A percentile compares a stretch with the other conserved stretches of the same genome.
Evolutionary conservation across 208 protist species (phyloP).

Genomic region (Zelonia costaricensis): DNA sequence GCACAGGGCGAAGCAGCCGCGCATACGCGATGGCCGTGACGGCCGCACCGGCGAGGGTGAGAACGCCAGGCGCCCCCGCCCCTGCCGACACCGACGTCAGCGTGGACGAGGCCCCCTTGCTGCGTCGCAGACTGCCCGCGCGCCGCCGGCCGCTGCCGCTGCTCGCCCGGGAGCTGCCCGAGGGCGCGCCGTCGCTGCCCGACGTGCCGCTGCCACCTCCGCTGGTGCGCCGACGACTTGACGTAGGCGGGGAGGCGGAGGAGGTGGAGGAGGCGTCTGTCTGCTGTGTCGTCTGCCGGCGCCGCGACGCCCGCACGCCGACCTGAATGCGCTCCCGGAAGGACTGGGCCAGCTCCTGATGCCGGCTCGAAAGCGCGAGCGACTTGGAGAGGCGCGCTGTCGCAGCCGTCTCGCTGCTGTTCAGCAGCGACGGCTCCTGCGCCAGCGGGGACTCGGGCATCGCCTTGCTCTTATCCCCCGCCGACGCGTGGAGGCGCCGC

Average conservation of each 20-base stretch:
- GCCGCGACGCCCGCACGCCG: conserved; percentile 20
- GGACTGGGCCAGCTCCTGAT: conserved; percentile 33
- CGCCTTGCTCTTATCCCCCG: not conserved
- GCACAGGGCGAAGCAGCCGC: conserved; percentile 33
- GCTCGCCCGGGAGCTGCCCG: not conserved
- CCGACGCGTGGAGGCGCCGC: too few relatives aligned
- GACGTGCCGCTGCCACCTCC: not conserved
- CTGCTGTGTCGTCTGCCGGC: conserved; percentile 12
- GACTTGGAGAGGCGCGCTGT: not conserved
- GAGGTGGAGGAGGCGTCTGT: too few relatives aligned
- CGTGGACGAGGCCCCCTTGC: not conserved
- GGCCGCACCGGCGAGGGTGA: conserved; percentile 12
- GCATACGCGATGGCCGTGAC: conserved; percentile 30
- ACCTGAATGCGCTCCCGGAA: conserved; percentile 45
- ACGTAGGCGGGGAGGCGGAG: too few relatives aligned
- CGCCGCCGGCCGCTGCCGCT: conserved; percentile 11
- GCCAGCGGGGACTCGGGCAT: not conserved
- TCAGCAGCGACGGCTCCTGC: conserved; percentile 8
- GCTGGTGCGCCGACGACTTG: too few relatives aligned
- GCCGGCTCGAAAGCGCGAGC: conserved; percentile 5
- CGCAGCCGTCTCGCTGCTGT: not conserved
- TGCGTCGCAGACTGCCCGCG: conserved; percentile 7
- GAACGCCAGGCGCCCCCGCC: too few relatives aligned
- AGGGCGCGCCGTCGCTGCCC: conserved; percentile 2
- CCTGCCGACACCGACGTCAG: conserved; percentile 2